These are phyloP conservation scores for Metarhizium sp. DNA, from an alignment of 2,329 filamentous ascomycete species.

Conservation along the genomic window DNA sequence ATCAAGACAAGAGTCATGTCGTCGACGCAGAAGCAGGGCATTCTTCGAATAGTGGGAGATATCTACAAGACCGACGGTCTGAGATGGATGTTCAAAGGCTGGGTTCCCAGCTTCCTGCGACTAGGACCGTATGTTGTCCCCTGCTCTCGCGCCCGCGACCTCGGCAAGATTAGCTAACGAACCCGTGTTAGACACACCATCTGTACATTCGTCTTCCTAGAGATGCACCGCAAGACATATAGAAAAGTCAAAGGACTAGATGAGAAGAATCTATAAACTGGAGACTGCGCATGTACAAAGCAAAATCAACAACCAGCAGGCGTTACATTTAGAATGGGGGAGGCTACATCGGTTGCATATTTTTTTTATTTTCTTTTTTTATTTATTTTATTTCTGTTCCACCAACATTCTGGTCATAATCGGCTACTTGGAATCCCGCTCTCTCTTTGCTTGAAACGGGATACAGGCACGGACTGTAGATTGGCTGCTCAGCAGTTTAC, in stretches of 20 bases:
- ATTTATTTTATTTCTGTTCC: not conserved
- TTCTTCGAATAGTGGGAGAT: conserved; percentile 53
- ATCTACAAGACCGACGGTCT: conserved; percentile 64
- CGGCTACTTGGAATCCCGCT: not conserved
- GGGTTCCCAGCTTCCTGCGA: conserved; percentile 67
- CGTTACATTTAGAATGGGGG: conserved; percentile 5
- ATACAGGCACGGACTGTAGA: not conserved
- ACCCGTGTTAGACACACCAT: conserved; percentile 59
- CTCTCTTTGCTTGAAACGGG: not conserved
- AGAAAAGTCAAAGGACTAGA: conserved; percentile 38
- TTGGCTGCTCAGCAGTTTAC: not conserved
- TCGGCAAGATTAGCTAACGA: not conserved
- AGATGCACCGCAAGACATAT: conserved; percentile 77
- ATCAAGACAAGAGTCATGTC: conserved; percentile 87
- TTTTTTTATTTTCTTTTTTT: too few relatives aligned
- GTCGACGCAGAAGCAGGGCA: conserved; percentile 37
- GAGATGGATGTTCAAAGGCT: conserved; percentile 82
- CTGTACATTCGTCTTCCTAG: conserved; percentile 76
- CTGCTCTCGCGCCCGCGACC: not conserved
- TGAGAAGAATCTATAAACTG: conserved; percentile 15
- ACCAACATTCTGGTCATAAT: not conserved
- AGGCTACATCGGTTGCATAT: not conserved
- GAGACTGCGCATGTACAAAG: conserved; percentile 4
- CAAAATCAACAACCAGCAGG: not conserved
- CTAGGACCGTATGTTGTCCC: conserved; percentile 47